Evolutionary conservation across 2,329 filamentous ascomycete genomes (phyloP).

Genomic region (Fusarium decemcellulare): DNA sequence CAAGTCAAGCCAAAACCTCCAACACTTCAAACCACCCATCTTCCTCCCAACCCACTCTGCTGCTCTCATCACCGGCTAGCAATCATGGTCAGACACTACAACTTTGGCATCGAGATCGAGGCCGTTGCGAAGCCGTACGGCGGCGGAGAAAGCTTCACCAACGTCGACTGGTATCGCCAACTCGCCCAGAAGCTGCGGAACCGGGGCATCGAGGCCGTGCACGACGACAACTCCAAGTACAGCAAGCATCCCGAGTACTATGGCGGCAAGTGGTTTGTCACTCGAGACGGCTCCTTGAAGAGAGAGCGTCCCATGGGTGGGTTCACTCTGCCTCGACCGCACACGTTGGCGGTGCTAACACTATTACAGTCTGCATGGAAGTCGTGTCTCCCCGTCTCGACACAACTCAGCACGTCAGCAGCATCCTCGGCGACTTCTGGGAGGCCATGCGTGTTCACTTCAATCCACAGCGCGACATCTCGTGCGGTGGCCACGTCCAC

Average conservation of each 20-base stretch:
- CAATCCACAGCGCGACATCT: constrained; percentile 52
- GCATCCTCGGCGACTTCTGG: constrained; percentile 57
- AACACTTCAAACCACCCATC: constrained; percentile 9
- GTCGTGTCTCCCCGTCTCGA: constrained; percentile 57
- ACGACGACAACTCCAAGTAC: constrained; percentile 56
- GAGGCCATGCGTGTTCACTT: constrained; percentile 59
- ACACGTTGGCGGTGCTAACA: constrained; percentile 20
- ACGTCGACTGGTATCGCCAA: constrained; percentile 58
- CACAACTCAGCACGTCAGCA: constrained; percentile 50
- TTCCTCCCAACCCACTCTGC: background rate
- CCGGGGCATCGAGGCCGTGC: constrained; percentile 54
- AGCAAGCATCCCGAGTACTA: constrained; percentile 60
- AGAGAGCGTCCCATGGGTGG: constrained; percentile 53
- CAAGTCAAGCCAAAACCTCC: background rate
- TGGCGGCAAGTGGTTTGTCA: constrained; percentile 59
- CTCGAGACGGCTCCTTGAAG: constrained; percentile 56
- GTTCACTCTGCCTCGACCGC: constrained; percentile 19
- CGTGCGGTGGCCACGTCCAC: constrained; percentile 58
- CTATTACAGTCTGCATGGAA: constrained; percentile 55
- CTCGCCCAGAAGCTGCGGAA: constrained; percentile 56
- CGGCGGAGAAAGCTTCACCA: constrained; percentile 53
- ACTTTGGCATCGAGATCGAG: constrained; percentile 58
- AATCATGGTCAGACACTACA: constrained; percentile 53
- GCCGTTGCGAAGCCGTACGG: constrained; percentile 56
- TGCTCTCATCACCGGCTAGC: constrained; percentile 9